phyloP scores from a whole-genome alignment of 2,329 filamentous ascomycete species.

The Colletotrichum horii region DNA sequence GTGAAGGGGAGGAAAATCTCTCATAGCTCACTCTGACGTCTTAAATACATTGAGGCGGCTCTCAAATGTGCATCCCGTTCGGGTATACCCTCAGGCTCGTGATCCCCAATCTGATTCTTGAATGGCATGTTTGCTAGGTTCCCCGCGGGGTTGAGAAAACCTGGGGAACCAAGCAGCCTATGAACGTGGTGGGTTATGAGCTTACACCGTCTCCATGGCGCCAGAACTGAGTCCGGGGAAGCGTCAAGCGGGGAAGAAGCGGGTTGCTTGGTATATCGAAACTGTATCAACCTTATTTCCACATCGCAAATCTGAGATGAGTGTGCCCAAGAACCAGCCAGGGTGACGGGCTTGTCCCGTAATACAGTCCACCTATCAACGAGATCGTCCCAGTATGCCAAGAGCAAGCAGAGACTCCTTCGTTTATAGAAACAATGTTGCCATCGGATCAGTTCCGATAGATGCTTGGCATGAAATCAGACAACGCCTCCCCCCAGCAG shows the following conservation, averaged over 20 bases:
- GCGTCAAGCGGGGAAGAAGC: background rate
- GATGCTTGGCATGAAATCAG: background rate
- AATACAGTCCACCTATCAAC: background rate
- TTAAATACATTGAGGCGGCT: background rate
- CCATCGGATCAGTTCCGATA: background rate
- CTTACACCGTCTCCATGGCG: background rate
- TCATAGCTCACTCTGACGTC: background rate
- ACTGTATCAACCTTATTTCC: background rate
- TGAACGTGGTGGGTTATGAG: background rate
- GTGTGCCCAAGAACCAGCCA: background rate
- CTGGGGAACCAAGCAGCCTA: background rate
- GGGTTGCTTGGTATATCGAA: background rate
- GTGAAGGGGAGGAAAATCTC: background rate
- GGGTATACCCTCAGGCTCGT: background rate
- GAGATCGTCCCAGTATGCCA: background rate
- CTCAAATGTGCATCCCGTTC: background rate
- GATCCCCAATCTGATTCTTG: background rate
- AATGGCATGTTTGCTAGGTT: background rate
- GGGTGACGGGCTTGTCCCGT: background rate
- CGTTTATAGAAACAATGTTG: accelerated
- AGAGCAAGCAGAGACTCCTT: background rate
- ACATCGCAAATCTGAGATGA: background rate
- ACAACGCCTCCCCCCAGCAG: no score
- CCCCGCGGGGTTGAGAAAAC: background rate
- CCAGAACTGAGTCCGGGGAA: background rate